A percentile compares a stretch with the other conserved stretches of the same genome.
These are phyloP conservation scores for Hypericum androsaemum DNA, from an alignment of 345 rosid genomes.

Conservation along the genomic window DNA sequence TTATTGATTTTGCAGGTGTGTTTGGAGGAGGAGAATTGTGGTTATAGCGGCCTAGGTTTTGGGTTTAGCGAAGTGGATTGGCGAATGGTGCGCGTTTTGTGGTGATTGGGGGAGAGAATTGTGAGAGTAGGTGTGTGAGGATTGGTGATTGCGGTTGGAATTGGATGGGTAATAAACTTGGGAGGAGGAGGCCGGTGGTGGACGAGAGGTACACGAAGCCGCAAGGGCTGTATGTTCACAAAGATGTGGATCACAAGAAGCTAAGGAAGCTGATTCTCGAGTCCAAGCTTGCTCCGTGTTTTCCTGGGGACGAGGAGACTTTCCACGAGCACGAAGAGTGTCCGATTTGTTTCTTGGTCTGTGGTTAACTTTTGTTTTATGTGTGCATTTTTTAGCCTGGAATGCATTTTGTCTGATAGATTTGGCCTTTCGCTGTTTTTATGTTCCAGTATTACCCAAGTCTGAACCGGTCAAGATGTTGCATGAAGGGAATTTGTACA, in stretches of 20 bases:
- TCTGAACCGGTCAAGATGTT: slow-evolving; percentile 91
- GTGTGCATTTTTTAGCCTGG: neutral
- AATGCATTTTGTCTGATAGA: slow-evolving; percentile 6
- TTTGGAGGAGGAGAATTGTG: no score
- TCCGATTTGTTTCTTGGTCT: slow-evolving; percentile 94
- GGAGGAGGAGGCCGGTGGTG: slow-evolving; percentile 78
- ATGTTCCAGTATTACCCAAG: slow-evolving; percentile 74
- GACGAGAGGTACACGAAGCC: slow-evolving; percentile 88
- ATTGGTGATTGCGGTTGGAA: no score
- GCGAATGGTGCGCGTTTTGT: no score
- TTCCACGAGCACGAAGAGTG: slow-evolving; percentile 81
- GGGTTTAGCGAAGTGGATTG: no score
- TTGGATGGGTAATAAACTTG: slow-evolving; percentile 92
- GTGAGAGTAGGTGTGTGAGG: no score
- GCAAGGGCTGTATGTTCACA: slow-evolving; percentile 78
- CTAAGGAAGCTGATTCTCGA: slow-evolving; percentile 86
- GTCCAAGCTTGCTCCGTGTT: slow-evolving; percentile 96
- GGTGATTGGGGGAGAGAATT: neutral
- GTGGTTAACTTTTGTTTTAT: slow-evolving; percentile 17
- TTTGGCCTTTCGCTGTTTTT: neutral
- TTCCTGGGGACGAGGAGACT: slow-evolving; percentile 84
- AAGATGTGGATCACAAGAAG: slow-evolving; percentile 94
- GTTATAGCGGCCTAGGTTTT: no score
- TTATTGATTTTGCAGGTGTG: no score
- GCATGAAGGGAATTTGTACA: slow-evolving; percentile 95